Conservation (phyloP, 1,139 yeast genomes). For the Hansenula anomala region DNA sequence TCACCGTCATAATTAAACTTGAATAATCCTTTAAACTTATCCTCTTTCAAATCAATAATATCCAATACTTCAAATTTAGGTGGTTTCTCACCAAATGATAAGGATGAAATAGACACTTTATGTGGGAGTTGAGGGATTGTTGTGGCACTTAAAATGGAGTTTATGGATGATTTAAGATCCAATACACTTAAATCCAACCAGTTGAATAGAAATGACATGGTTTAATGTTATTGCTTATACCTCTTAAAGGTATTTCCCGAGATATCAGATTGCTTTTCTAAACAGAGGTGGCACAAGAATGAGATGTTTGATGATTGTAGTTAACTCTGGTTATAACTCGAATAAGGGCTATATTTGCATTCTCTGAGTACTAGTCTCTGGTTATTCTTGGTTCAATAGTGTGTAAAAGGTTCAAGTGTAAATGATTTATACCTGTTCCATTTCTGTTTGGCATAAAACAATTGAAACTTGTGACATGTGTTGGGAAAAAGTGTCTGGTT, state of each 20-base stretch:
- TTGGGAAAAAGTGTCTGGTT: not conserved
- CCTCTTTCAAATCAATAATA: slow-evolving; percentile 14
- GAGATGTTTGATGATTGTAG: too few species aligned
- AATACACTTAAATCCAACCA: slow-evolving; percentile 17
- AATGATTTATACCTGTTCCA: not conserved
- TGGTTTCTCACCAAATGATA: slow-evolving; percentile 11
- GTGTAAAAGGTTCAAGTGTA: too few species aligned
- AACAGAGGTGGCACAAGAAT: too few species aligned
- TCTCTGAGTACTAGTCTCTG: not conserved
- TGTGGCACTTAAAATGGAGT: slow-evolving; percentile 7
- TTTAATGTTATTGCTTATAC: not conserved
- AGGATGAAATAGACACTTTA: slow-evolving; percentile 10
- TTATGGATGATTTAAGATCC: slow-evolving; percentile 16
- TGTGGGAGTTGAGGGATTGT: slow-evolving; percentile 16
- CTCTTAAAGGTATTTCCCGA: not conserved
- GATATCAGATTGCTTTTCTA: too few species aligned
- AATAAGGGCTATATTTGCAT: slow-evolving; percentile 1
- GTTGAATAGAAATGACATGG: slow-evolving; percentile 22
- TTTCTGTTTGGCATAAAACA: not conserved
- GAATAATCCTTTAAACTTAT: slow-evolving; percentile 18
- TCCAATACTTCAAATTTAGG: slow-evolving; percentile 19
- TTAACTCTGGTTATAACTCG: too few species aligned
- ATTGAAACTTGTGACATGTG: not conserved
- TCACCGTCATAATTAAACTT: slow-evolving; percentile 19
- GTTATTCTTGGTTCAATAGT: too few species aligned